A percentile compares a stretch with the other conserved stretches of the same genome.
These are phyloP conservation scores for Trametes villosa DNA, from an alignment of 768 basidiomycete genomes.

Conservation along the genomic window DNA sequence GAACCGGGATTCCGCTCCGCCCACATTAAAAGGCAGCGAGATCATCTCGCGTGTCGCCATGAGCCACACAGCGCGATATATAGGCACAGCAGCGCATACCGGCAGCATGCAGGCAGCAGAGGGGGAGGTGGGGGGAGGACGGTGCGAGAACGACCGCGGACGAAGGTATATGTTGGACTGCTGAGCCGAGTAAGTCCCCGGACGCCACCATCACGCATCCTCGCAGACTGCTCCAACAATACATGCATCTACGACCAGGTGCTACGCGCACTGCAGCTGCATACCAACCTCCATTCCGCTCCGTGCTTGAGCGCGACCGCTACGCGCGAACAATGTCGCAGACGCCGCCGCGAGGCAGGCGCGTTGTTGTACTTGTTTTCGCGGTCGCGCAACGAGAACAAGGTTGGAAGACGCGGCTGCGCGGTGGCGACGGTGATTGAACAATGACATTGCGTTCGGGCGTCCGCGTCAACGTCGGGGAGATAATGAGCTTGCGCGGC, in stretches of 20 bases:
- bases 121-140: not conserved
- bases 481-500: not conserved
- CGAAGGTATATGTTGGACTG: constrained; percentile 11
- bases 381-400: constrained; percentile 1
- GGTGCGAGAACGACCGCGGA: not conserved
- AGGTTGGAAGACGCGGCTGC: not conserved
- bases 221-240: constrained; percentile 9
- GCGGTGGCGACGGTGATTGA: not conserved
- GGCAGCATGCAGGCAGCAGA: not conserved
- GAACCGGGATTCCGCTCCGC: not conserved
- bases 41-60: not conserved
- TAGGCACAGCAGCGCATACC: not conserved
- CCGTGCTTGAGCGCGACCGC: not conserved
- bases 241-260: constrained; percentile 3
- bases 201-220: constrained; percentile 23
- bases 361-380: constrained; percentile 3
- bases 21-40: constrained; percentile 6
- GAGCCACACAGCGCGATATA: not conserved
- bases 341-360: not conserved
- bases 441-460: not conserved
- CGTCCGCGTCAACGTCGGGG: not conserved
- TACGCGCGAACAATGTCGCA: not conserved
- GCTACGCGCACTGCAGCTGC: not conserved
- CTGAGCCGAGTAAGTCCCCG: constrained; percentile 21
- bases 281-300: constrained; percentile 6